phyloP scores from a whole-genome alignment of 345 rosid species.

The Capsella bursapastoris region DNA sequence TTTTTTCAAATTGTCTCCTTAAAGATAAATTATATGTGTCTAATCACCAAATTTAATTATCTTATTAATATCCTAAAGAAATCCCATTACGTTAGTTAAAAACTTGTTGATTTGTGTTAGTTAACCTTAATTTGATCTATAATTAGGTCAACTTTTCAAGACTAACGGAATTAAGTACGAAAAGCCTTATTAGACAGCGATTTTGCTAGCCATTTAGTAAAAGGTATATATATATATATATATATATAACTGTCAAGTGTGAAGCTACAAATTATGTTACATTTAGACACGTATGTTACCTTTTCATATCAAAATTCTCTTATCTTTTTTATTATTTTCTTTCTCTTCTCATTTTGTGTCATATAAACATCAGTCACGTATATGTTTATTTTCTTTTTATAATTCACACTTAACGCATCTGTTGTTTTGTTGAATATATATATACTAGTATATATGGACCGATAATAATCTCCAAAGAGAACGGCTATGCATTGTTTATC shows the following conservation, averaged over 20 bases:
- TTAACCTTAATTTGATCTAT: constrained; percentile 28
- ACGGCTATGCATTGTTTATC: no score
- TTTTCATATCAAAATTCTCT: not conserved
- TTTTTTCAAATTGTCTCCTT: constrained; percentile 21
- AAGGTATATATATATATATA: not conserved
- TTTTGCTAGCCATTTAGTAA: not conserved
- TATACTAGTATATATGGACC: no score
- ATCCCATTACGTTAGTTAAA: constrained; percentile 26
- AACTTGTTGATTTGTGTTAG: not conserved
- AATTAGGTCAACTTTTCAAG: constrained; percentile 22
- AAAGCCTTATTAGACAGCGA: not conserved
- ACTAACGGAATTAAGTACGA: constrained; percentile 20
- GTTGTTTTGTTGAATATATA: not conserved
- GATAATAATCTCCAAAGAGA: not conserved
- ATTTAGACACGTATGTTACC: not conserved
- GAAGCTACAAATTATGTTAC: not conserved
- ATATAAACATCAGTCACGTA: not conserved
- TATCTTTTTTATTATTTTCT: not conserved
- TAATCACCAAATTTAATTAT: not conserved
- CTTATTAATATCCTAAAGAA: not conserved
- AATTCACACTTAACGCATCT: not conserved
- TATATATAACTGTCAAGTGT: not conserved
- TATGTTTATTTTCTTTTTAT: no score
- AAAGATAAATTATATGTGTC: constrained; percentile 5
- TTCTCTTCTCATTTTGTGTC: not conserved